A percentile compares a stretch with the other conserved stretches of the same genome.
Conservation (phyloP, 2,329 filamentous ascomycete genomes). For the Thelonectria discophora region DNA sequence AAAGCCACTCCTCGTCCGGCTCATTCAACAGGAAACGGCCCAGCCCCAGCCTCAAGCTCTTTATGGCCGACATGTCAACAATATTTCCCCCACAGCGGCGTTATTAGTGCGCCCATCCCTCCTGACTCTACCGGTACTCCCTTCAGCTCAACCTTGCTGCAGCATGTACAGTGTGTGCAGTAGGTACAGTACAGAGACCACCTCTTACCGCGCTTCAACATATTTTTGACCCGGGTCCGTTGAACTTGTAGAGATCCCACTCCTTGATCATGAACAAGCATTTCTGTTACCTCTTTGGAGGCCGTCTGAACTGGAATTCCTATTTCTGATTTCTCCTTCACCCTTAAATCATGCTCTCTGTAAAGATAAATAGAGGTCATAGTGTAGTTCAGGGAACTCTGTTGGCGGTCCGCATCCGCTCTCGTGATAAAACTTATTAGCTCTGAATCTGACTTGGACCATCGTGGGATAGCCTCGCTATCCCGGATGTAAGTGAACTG, state of each 20-base stretch:
- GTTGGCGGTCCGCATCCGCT: neutral
- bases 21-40: too few relatives aligned
- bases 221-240: neutral
- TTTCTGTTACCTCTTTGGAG: neutral
- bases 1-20: too few relatives aligned
- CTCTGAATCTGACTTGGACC: neutral
- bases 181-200: too few relatives aligned
- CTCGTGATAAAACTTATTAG: neutral
- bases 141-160: too few relatives aligned
- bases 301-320: neutral
- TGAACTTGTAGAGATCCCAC: neutral
- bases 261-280: neutral
- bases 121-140: too few relatives aligned
- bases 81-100: too few relatives aligned
- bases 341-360: neutral
- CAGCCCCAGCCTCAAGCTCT: too few relatives aligned
- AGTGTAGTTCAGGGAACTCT: neutral
- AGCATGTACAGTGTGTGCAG: too few relatives aligned
- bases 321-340: neutral
- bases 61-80: too few relatives aligned
- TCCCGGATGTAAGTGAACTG: neutral
- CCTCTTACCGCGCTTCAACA: neutral
- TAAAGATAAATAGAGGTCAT: neutral
- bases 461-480: neutral
- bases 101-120: too few relatives aligned